Conservation (phyloP, 345 rosid species). For the Microcos paniculata region DNA sequence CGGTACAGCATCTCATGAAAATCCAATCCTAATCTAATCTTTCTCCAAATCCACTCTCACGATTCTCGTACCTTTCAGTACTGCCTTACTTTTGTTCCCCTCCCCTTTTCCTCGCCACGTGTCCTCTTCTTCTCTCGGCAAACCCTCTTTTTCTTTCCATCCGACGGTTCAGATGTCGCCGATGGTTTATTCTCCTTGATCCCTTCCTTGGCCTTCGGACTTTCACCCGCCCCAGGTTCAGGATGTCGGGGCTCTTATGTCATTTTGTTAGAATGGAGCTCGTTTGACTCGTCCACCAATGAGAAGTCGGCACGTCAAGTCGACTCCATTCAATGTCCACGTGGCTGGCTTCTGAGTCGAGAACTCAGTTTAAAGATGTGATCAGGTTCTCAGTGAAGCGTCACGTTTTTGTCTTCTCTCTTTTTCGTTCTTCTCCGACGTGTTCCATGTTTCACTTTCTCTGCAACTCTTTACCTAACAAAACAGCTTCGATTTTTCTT, state of each 20-base stretch:
- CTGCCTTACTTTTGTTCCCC: background rate
- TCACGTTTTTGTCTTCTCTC: background rate
- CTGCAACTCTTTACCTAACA: slow-evolving; percentile 12
- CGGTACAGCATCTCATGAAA: slow-evolving; percentile 4
- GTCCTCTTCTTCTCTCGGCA: background rate
- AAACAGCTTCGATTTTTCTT: slow-evolving; percentile 3
- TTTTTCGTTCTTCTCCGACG: background rate
- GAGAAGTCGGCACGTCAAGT: background rate
- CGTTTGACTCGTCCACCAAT: background rate
- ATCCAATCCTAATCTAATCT: background rate
- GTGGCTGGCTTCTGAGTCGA: background rate
- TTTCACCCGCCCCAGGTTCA: too few species aligned
- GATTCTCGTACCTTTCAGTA: slow-evolving; percentile 19
- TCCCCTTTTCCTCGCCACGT: background rate
- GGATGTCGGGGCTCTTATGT: too few species aligned
- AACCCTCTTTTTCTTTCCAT: background rate
- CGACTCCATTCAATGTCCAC: background rate
- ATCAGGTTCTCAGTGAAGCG: background rate
- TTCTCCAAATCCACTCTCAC: too few species aligned
- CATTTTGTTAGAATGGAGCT: too few species aligned
- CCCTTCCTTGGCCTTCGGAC: too few species aligned
- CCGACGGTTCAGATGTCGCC: background rate
- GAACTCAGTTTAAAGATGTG: background rate
- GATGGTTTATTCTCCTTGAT: too few species aligned
- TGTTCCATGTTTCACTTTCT: background rate